These are phyloP conservation scores for Acarospora socialis DNA, from an alignment of 2,329 filamentous ascomycete species.

Conservation along the genomic window DNA sequence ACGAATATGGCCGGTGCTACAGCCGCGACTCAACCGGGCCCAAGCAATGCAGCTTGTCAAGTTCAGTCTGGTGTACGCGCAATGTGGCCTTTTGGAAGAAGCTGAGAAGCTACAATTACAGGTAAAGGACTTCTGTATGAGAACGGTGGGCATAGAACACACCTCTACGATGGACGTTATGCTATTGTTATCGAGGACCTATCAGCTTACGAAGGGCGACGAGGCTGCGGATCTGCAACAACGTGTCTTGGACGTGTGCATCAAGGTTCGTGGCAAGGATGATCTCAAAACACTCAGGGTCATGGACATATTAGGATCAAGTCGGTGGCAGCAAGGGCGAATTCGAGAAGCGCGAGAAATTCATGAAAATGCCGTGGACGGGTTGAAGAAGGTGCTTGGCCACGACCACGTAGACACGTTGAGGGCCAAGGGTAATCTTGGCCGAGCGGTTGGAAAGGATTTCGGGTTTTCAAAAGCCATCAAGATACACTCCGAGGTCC, in stretches of 20 bases:
- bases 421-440: slow-evolving; percentile 15
- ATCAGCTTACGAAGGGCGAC: slow-evolving; percentile 13
- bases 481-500: neutral
- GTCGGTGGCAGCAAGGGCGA: slow-evolving; percentile 14
- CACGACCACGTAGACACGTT: slow-evolving; percentile 14
- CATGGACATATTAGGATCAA: slow-evolving; percentile 16
- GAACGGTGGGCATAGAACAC: slow-evolving; percentile 16
- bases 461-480: slow-evolving; percentile 2
- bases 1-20: slow-evolving; percentile 1
- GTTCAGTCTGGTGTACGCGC: slow-evolving; percentile 13
- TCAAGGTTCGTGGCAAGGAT: slow-evolving; percentile 13
- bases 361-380: slow-evolving; percentile 14
- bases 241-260: slow-evolving; percentile 14
- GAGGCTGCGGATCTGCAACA: slow-evolving; percentile 17
- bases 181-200: slow-evolving; percentile 16
- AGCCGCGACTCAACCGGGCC: neutral
- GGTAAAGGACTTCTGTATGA: slow-evolving; percentile 15
- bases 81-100: slow-evolving; percentile 16
- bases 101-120: slow-evolving; percentile 17
- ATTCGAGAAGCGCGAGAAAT: slow-evolving; percentile 14
- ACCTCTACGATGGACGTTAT: slow-evolving; percentile 13
- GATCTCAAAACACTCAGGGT: slow-evolving; percentile 18
- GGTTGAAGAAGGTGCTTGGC: slow-evolving; percentile 10
- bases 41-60: slow-evolving; percentile 5
- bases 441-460: too few relatives aligned